phyloP scores from a whole-genome alignment of 2,329 filamentous ascomycete species.

The Calcarisporium arbuscula region DNA sequence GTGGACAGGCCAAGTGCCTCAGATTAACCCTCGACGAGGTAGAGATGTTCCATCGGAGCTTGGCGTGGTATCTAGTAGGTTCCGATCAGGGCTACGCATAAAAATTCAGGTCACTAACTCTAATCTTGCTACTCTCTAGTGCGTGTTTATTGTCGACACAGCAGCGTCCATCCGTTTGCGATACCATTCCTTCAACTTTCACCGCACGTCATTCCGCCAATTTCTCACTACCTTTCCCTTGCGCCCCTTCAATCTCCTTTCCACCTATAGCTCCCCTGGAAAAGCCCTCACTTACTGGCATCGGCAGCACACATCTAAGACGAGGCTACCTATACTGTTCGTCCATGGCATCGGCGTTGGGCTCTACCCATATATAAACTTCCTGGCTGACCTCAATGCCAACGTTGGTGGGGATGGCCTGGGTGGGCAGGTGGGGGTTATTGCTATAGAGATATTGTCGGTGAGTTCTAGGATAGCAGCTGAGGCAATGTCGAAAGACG shows the following conservation, averaged over 20 bases:
- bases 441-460: conserved; percentile 52
- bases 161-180: conserved; percentile 25
- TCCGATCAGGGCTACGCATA: conserved; percentile 1
- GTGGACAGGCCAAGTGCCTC: conserved; percentile 45
- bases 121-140: conserved; percentile 17
- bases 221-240: conserved; percentile 47
- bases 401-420: conserved; percentile 18
- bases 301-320: conserved; percentile 52
- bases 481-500: conserved; percentile 37
- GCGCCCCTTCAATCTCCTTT: conserved; percentile 41
- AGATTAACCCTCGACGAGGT: conserved; percentile 53
- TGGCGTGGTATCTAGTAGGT: conserved; percentile 51
- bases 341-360: conserved; percentile 54
- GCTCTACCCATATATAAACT: conserved; percentile 49
- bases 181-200: conserved; percentile 39
- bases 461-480: conserved; percentile 51
- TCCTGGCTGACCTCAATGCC: conserved; percentile 45
- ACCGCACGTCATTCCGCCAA: conserved; percentile 34
- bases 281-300: conserved; percentile 52
- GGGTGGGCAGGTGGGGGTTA: conserved; percentile 48
- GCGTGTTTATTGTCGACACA: conserved; percentile 41
- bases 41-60: conserved; percentile 46
- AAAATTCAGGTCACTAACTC: conserved; percentile 8
- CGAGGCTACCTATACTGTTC: conserved; percentile 50
- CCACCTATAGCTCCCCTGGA: conserved; percentile 37